These are phyloP conservation scores for Metarhizium guizhouense DNA, from an alignment of 2,329 filamentous ascomycete species.

Conservation along the genomic window DNA sequence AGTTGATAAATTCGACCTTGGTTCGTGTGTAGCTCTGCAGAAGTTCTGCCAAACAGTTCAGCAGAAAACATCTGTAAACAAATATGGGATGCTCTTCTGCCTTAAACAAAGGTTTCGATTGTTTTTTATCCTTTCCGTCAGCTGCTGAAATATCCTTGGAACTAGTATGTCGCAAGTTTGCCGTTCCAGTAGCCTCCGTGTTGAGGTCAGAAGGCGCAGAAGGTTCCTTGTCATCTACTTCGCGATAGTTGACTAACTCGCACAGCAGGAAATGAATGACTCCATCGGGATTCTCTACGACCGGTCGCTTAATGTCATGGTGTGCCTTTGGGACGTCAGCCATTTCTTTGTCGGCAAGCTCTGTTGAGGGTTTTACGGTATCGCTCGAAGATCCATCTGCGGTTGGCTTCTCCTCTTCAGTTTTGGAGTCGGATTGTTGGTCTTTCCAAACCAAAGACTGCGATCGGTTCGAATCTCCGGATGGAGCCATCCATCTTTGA, in stretches of 20 bases:
- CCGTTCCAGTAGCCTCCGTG: conserved; percentile 20
- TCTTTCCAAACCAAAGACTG: conserved; percentile 32
- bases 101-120: conserved; percentile 70
- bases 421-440: conserved; percentile 11
- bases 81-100: conserved; percentile 91
- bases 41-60: conserved; percentile 86
- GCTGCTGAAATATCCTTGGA: conserved; percentile 18
- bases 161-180: conserved; percentile 17
- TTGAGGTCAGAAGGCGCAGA: conserved; percentile 31
- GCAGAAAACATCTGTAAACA: conserved; percentile 88
- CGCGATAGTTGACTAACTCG: conserved; percentile 83
- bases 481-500: conserved; percentile 43
- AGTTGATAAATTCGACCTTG: conserved; percentile 99
- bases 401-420: conserved; percentile 8
- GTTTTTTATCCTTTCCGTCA: conserved; percentile 52
- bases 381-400: conserved; percentile 15
- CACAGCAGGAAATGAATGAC: conserved; percentile 92
- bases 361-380: conserved; percentile 52
- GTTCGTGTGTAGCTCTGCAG: conserved; percentile 86
- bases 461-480: conserved; percentile 22
- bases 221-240: conserved; percentile 78
- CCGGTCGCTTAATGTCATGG: conserved; percentile 66
- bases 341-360: conserved; percentile 50
- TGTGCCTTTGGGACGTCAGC: conserved; percentile 54
- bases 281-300: conserved; percentile 87